Conservation (phyloP, 805 yeast genomes). For the Candida tallmaniae region DNA sequence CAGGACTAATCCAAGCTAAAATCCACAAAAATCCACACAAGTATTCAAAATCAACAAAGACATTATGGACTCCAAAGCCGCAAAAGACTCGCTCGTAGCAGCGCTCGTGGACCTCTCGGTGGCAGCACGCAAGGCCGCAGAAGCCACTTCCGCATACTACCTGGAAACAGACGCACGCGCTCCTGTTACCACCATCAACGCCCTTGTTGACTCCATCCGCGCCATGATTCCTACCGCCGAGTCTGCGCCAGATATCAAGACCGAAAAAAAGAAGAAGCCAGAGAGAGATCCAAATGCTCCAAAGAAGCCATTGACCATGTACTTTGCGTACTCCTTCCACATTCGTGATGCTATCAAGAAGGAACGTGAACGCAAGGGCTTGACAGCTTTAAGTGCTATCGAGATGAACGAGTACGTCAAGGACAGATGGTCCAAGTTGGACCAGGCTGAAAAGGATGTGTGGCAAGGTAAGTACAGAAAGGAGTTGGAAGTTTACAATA, state of each 20-base stretch:
- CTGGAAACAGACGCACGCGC: slow-evolving; percentile 5
- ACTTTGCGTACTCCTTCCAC: slow-evolving; percentile 70
- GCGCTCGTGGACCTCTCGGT: slow-evolving; percentile 77
- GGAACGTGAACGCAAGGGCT: slow-evolving; percentile 55
- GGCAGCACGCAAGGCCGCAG: slow-evolving; percentile 82
- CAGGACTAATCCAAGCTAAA: too few relatives aligned
- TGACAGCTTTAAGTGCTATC: slow-evolving; percentile 62
- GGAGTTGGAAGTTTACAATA: slow-evolving; percentile 35
- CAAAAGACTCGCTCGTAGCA: slow-evolving; percentile 46
- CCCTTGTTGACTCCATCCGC: slow-evolving; percentile 32
- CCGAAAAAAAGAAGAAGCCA: slow-evolving; percentile 39
- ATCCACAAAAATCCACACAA: not conserved
- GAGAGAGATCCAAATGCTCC: slow-evolving; percentile 89
- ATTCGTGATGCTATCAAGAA: slow-evolving; percentile 67
- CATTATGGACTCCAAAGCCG: slow-evolving; percentile 11
- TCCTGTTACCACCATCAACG: slow-evolving; percentile 17
- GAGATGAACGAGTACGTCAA: slow-evolving; percentile 80
- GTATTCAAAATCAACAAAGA: not conserved
- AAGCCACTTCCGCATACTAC: slow-evolving; percentile 53
- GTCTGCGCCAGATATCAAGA: slow-evolving; percentile 14
- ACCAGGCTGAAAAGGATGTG: slow-evolving; percentile 63
- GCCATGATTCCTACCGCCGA: slow-evolving; percentile 23
- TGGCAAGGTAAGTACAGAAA: slow-evolving; percentile 60
- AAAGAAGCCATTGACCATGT: slow-evolving; percentile 87
- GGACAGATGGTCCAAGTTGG: slow-evolving; percentile 69